phyloP scores from a whole-genome alignment of 345 rosid genomes.

The Trapa bicornis region DNA sequence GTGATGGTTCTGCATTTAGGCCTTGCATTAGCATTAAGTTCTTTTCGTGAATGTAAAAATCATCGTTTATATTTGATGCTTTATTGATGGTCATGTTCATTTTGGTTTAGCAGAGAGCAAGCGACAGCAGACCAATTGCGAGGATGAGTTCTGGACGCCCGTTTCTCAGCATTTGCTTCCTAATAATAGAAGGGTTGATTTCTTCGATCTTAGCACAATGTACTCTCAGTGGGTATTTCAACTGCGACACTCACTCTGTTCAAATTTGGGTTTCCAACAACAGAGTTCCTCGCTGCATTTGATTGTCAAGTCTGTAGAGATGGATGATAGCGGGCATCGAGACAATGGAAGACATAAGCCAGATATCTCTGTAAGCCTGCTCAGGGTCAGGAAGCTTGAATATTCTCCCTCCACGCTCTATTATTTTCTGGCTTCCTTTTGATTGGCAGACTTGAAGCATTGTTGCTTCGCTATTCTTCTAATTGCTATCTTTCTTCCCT shows the following conservation, averaged over 20 bases:
- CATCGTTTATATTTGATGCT: not conserved
- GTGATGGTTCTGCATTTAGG: not conserved
- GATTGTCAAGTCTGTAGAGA: slow-evolving; percentile 15
- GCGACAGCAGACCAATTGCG: not conserved
- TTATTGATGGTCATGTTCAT: not conserved
- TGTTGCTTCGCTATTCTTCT: slow-evolving; percentile 7
- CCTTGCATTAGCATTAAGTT: not conserved
- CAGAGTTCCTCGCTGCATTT: not conserved
- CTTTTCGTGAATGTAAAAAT: not conserved
- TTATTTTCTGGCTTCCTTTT: not conserved
- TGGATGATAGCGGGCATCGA: slow-evolving; percentile 94
- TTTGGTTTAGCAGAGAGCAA: not conserved
- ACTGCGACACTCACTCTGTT: not conserved
- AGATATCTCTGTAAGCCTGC: slow-evolving; percentile 50
- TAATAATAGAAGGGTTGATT: not conserved
- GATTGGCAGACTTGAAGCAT: not conserved
- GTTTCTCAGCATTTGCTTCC: not conserved
- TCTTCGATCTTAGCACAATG: not conserved
- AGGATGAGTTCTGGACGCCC: not conserved
- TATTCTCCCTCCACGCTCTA: not conserved
- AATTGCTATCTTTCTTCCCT: slow-evolving; percentile 1
- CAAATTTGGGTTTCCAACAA: not conserved
- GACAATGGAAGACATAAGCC: slow-evolving; percentile 83
- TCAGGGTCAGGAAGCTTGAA: slow-evolving; percentile 58
- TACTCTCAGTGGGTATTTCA: not conserved